A percentile compares a stretch with the other conserved stretches of the same genome.
phyloP scores from a whole-genome alignment of 2,329 filamentous ascomycete genomes.

The Curvularia eragrostidis region DNA sequence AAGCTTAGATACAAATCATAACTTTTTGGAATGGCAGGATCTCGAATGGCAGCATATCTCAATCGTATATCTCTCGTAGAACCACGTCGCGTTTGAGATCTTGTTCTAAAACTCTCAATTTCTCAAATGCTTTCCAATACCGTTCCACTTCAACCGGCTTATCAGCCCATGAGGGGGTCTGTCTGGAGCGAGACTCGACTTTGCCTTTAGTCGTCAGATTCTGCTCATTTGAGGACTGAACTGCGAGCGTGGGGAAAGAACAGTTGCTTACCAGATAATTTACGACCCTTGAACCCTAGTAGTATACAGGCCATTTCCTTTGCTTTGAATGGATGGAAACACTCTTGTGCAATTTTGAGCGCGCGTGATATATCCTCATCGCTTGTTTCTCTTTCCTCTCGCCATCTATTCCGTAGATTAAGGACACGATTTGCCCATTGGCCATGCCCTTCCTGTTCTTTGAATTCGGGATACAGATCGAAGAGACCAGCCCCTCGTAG shows the following conservation, averaged over 20 bases:
- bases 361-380: not conserved
- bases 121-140: not conserved
- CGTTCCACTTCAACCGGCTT: not conserved
- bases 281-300: not conserved
- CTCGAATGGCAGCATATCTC: too few species aligned
- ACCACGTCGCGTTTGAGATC: not conserved
- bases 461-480: not conserved
- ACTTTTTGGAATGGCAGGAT: too few species aligned
- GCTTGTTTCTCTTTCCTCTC: not conserved
- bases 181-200: too few species aligned
- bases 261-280: not conserved
- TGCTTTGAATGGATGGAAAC: not conserved
- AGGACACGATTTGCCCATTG: not conserved
- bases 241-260: too few species aligned
- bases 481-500: not conserved
- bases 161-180: not conserved
- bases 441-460: not conserved
- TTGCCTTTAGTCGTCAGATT: not conserved
- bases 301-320: not conserved
- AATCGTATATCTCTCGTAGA: not conserved
- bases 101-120: not conserved
- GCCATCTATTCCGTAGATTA: not conserved
- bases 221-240: not conserved
- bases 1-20: too few species aligned
- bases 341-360: not conserved